Conservation (phyloP, 2,329 filamentous ascomycete genomes). For the Arthrinium phaeospermum region DNA sequence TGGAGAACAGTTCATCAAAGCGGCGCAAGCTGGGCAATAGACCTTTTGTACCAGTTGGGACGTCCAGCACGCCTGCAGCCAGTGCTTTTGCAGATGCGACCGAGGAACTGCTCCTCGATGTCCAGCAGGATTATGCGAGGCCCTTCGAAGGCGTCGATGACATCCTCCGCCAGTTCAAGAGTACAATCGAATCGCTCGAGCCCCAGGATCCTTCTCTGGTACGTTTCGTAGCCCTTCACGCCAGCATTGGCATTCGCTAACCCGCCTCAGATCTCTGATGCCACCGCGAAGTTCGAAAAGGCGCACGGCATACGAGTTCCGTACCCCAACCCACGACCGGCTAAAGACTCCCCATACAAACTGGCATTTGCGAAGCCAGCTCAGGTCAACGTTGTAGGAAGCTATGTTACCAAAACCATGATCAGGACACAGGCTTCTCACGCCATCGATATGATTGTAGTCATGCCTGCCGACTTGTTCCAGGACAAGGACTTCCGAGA, state of each 20-base stretch:
- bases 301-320: slow-evolving; percentile 60
- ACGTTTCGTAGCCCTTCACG: slow-evolving; percentile 33
- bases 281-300: slow-evolving; percentile 39
- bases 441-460: slow-evolving; percentile 81
- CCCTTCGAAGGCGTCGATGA: slow-evolving; percentile 54
- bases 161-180: slow-evolving; percentile 58
- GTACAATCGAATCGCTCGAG: slow-evolving; percentile 55
- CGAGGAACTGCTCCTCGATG: slow-evolving; percentile 63
- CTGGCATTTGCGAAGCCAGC: slow-evolving; percentile 77
- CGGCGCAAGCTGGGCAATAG: slow-evolving; percentile 54
- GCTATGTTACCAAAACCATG: slow-evolving; percentile 80
- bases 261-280: slow-evolving; percentile 67
- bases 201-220: slow-evolving; percentile 58
- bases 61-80: slow-evolving; percentile 48
- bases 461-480: slow-evolving; percentile 81
- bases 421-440: slow-evolving; percentile 64
- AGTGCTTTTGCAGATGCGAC: slow-evolving; percentile 65
- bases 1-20: slow-evolving; percentile 54
- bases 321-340: slow-evolving; percentile 81
- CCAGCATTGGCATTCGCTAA: neutral
- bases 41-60: slow-evolving; percentile 47
- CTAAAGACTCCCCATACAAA: slow-evolving; percentile 79
- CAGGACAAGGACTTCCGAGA: slow-evolving; percentile 96
- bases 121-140: slow-evolving; percentile 57
- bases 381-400: slow-evolving; percentile 86